Conservation (phyloP, 163 green algal species). For the Chlorella variabilis region DNA sequence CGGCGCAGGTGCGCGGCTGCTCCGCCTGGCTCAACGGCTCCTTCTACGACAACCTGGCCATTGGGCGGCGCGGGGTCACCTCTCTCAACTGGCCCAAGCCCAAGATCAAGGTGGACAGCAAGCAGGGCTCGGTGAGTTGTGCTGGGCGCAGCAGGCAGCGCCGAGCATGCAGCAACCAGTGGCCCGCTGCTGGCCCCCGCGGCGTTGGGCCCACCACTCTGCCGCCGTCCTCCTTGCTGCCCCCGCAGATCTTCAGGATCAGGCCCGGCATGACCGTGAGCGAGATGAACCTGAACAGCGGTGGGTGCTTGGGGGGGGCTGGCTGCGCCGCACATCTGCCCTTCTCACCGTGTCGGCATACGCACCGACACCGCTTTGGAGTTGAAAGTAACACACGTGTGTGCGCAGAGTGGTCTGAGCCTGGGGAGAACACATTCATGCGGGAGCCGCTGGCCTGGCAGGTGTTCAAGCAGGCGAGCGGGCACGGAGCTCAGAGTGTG, state of each 20-base stretch:
- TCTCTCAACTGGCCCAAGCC: conserved; percentile 77
- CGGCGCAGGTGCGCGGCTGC: conserved; percentile 36
- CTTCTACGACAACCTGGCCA: conserved; percentile 77
- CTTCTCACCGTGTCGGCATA: too few species aligned
- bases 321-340: too few species aligned
- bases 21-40: conserved; percentile 62
- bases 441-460: conserved; percentile 78
- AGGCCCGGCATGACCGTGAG: conserved; percentile 36
- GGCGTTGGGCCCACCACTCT: too few species aligned
- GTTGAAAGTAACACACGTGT: too few species aligned
- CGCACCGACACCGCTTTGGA: too few species aligned
- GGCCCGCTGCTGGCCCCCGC: too few species aligned
- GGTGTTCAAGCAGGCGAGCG: conserved; percentile 51
- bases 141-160: neutral
- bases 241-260: conserved; percentile 58
- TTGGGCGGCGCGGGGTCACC: conserved; percentile 66
- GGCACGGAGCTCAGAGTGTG: neutral
- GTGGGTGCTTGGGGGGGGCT: conserved; percentile 5
- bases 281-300: conserved; percentile 68
- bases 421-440: conserved; percentile 83
- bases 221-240: neutral
- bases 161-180: too few species aligned
- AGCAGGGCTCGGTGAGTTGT: conserved; percentile 50
- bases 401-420: conserved; percentile 23
- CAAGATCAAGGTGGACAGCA: conserved; percentile 81